These are phyloP conservation scores for Stemphylium beticola DNA, from an alignment of 2,329 filamentous ascomycete species.

Conservation along the genomic window DNA sequence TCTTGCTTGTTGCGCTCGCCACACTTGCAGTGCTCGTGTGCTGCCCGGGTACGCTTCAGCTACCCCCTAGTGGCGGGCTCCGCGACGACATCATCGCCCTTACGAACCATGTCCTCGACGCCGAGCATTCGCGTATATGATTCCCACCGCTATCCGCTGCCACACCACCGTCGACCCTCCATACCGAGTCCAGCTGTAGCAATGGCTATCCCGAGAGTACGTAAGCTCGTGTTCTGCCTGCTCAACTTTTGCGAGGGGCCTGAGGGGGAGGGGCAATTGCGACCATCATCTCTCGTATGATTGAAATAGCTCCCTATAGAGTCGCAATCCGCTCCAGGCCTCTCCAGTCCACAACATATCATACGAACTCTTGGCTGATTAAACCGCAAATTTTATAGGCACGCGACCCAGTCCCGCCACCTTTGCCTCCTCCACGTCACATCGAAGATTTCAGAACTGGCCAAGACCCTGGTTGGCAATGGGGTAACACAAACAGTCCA, in stretches of 20 bases:
- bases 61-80: slow-evolving; percentile 41
- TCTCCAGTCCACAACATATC: not conserved
- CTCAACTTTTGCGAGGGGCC: not conserved
- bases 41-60: slow-evolving; percentile 42
- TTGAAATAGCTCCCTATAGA: not conserved
- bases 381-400: slow-evolving; percentile 31
- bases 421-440: slow-evolving; percentile 67
- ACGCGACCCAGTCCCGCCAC: slow-evolving; percentile 64
- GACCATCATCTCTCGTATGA: not conserved
- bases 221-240: slow-evolving; percentile 9
- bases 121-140: slow-evolving; percentile 54
- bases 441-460: slow-evolving; percentile 64
- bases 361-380: slow-evolving; percentile 5
- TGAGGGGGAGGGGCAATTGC: not conserved
- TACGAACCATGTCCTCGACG: slow-evolving; percentile 45
- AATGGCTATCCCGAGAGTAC: slow-evolving; percentile 66
- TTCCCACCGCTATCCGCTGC: slow-evolving; percentile 45
- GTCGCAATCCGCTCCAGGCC: not conserved
- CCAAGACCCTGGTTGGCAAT: slow-evolving; percentile 68
- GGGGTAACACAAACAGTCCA: slow-evolving; percentile 65
- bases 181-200: slow-evolving; percentile 52
- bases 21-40: slow-evolving; percentile 33
- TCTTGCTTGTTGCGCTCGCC: slow-evolving; percentile 33
- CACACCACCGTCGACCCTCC: slow-evolving; percentile 44
- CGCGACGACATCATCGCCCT: slow-evolving; percentile 22